A percentile compares a stretch with the other conserved stretches of the same genome.
phyloP scores from a whole-genome alignment of 768 basidiomycete genomes.

The Russula vinacea region DNA sequence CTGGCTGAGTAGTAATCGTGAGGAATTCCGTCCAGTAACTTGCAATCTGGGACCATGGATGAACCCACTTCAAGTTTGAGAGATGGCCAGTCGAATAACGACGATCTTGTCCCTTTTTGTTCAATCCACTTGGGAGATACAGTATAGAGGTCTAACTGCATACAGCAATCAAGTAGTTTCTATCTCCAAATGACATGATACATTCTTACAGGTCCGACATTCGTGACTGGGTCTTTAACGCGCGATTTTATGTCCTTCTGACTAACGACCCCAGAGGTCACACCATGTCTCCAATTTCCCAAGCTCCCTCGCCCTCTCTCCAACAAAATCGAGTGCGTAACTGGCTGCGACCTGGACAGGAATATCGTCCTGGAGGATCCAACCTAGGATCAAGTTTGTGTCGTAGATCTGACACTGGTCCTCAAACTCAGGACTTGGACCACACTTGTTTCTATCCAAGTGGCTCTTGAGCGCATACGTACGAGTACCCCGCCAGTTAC shows the following conservation, averaged over 20 bases:
- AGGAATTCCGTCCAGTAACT: not conserved
- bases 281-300: not conserved
- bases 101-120: not conserved
- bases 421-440: not conserved
- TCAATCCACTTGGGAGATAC: too few species aligned
- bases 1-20: too few species aligned
- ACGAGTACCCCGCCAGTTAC: constrained; percentile 2
- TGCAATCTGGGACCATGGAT: not conserved
- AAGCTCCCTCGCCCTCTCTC: constrained; percentile 6
- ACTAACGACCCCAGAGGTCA: not conserved
- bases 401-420: not conserved
- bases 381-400: not conserved
- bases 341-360: not conserved
- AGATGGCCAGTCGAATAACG: not conserved
- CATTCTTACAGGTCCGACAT: not conserved
- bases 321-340: not conserved
- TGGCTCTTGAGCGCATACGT: not conserved
- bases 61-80: too few species aligned
- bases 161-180: not conserved
- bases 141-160: not conserved
- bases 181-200: not conserved
- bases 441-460: not conserved
- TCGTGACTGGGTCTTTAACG: not conserved
- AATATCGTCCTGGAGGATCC: not conserved
- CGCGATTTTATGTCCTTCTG: too few species aligned